Evolutionary conservation across 2,329 filamentous ascomycete genomes (phyloP).

Genomic region (Tolypocladium ophioglossoides): DNA sequence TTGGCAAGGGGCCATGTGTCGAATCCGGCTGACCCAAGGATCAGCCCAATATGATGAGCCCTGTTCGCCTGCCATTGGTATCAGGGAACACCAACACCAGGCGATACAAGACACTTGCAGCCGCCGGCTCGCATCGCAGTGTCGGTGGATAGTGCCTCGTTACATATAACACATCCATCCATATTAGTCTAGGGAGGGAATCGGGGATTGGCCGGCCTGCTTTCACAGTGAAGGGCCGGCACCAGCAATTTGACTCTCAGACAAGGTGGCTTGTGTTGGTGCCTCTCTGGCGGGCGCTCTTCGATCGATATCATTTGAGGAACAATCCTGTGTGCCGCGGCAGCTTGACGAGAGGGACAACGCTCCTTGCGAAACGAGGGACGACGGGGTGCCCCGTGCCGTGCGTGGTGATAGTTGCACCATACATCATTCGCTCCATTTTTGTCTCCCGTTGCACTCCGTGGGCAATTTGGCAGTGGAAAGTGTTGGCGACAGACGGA

Average conservation of each 20-base stretch:
- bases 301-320: background rate
- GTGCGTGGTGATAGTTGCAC: background rate
- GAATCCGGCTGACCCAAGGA: background rate
- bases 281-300: background rate
- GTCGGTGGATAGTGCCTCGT: background rate
- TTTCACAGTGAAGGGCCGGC: too few species aligned
- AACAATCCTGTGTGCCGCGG: background rate
- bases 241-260: background rate
- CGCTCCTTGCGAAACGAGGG: too few species aligned
- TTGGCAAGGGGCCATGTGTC: background rate
- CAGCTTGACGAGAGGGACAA: background rate
- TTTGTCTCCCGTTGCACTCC: background rate
- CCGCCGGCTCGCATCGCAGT: background rate
- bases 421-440: background rate
- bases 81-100: background rate
- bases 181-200: background rate
- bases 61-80: background rate
- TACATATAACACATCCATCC: background rate
- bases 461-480: background rate
- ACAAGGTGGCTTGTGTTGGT: background rate
- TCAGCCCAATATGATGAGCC: background rate
- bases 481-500: background rate
- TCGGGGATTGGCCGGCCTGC: background rate
- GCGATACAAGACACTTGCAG: background rate
- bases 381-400: background rate